Conservation (phyloP, 768 basidiomycete species). For the Suillus decipiens region DNA sequence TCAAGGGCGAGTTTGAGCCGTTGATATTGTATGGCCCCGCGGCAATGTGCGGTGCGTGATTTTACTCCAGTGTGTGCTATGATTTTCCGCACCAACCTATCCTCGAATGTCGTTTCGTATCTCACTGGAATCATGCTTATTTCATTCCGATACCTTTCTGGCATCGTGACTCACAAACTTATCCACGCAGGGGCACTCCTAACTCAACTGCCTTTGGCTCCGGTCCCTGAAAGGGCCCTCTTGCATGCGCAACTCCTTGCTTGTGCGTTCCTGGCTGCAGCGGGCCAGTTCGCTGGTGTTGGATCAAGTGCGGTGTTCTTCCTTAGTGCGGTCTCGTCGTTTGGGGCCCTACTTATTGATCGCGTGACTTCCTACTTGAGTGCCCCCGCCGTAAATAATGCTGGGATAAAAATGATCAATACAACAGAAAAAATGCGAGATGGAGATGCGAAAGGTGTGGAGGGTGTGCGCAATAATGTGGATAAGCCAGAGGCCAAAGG, state of each 20-base stretch:
- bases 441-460: slow-evolving; percentile 10
- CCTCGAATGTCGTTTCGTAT: neutral
- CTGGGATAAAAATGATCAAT: neutral
- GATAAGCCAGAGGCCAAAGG: slow-evolving; percentile 9
- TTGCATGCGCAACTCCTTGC: slow-evolving; percentile 64
- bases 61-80: neutral
- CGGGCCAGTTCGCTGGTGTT: slow-evolving; percentile 63
- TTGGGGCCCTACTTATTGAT: slow-evolving; percentile 59
- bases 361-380: slow-evolving; percentile 30
- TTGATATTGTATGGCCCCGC: slow-evolving; percentile 76
- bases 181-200: slow-evolving; percentile 54
- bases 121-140: neutral
- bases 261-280: slow-evolving; percentile 54
- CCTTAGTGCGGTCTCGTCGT: slow-evolving; percentile 57
- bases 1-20: slow-evolving; percentile 63
- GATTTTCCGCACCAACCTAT: neutral
- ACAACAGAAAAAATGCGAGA: neutral
- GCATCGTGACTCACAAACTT: neutral
- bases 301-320: slow-evolving; percentile 81
- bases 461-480: slow-evolving; percentile 1
- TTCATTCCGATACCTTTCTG: neutral
- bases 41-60: slow-evolving; percentile 62
- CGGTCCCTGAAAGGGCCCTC: slow-evolving; percentile 23
- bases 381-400: slow-evolving; percentile 17
- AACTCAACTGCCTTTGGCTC: slow-evolving; percentile 58